Evolutionary conservation across 2,329 filamentous ascomycete species (phyloP), one percentile per base, ranked within the genome.

Genomic region (Podosphaera fusca): DNA sequence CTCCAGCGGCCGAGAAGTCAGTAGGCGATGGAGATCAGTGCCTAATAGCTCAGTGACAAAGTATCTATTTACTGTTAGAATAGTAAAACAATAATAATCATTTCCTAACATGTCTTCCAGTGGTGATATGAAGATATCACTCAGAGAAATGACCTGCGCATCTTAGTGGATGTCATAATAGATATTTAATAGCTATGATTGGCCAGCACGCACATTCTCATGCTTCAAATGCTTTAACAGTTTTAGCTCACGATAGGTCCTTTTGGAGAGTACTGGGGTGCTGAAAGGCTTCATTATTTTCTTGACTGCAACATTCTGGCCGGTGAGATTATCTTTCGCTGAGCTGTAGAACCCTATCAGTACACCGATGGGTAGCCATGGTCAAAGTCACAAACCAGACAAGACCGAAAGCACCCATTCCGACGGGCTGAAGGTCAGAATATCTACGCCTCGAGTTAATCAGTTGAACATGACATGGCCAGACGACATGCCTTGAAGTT

Each of bases 271-370:
- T 59, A 98, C 92, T 0, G 92, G 89, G n/a, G 92, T 98, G 77
- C 89, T 95, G 73, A 98, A 98, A 8, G 92, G 92, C 76, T 96
- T 98, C 90, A 98, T 96, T 69, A 98, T 98, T 80, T 98, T 98
- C 80, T 98, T 98, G 69, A 98, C 89, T 59, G 92, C 92, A 60
- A 98, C 92, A 72, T 89, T 88, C 71, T 95, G 89, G 70, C 80
- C 86, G 59, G 92, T 96, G 72, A 98, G 87, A 75, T 96, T 89
- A 71, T 98, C 92, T 73, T 88, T 90, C 58, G 92, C 92, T 62
- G 92, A 96, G 73, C 90, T 96, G 69, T 64, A 56, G 50, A 40
- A 10, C n/a, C 38, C 12, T 21, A 60, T 65, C 55, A 65, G 60
- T 51, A 58, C 10, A 38, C 8, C 2, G 30, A 12, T 29, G 4